Base-by-base conservation (phyloP, 2,329 filamentous ascomycete species). In the Alternaria viburni region DNA sequence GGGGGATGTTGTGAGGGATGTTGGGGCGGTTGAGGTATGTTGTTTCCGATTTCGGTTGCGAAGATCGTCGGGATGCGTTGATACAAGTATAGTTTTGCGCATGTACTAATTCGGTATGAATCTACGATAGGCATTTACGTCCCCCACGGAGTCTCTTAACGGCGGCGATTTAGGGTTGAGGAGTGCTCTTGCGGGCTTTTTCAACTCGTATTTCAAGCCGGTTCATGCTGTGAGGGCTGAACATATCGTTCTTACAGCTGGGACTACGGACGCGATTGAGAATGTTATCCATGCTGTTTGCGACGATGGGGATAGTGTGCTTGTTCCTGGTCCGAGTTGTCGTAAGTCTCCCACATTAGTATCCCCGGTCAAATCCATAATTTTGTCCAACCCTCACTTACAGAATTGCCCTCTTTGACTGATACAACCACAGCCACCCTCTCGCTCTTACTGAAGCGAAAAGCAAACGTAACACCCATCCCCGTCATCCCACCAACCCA, bases 251-350 rank as follows among this genome's bases (percentile, higher is more conserved):
- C 51, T 75, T 32, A 75, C 74, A 13, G 72, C 74, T 0, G 74
- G 75, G 11, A 71, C 70, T 2, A 69, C 65, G 15, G 74, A 75
- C 55, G 73, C 72, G 2, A 64, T 77, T 17, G 74, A 76, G 26
- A 72, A 59, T 17, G 36, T 75, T 10, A 65, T 77, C 21, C 67
- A 77, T 28, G 63, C 72, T 7, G 64, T 77, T 3, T 77, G 75
- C 54, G 74, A 77, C 26, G 73, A 75, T 47, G 75, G 74, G 9
- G 75, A 77, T 45, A 72, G 71, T 36, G 66, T 77, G 15, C 66
- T 77, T n/a, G 64, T 76, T 6, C 74, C 74, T 7, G 75, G 75
- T 2, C 75, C 75, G 15, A 70, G 69, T 50, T 77, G 75, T 74
- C 62, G 74, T 77, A 68, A 62, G n/a, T n/a, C n/a, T n/a, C n/a